Base-by-base conservation (phyloP, 2,329 filamentous ascomycete genomes). In the Bipolaris victoriae region DNA sequence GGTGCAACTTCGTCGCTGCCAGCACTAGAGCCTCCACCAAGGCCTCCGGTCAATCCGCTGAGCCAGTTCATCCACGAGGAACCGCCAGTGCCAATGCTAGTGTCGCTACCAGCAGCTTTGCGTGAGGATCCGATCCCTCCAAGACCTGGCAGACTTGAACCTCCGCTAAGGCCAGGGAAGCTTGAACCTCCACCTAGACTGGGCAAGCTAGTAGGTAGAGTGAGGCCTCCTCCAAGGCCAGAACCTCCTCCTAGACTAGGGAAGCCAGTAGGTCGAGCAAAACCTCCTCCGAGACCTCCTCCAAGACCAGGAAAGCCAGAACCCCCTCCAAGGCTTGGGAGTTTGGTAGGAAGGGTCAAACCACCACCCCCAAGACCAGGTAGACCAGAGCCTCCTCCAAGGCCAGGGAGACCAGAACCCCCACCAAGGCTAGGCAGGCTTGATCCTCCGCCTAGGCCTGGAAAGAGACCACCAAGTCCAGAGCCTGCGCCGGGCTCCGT, bases 401-500 rank as follows among this genome's bases (percentile, higher is more conserved):
- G 24, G 3, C 52, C 31, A 11, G 43, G 39, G 5, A 41, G 39
- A 22, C 39, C 39, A 20, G 18, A 11, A 3, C 41, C 45, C n/a
- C 51, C 43, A 20, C 51, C 35, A 5, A 36, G 13, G n/a, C 51
- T 35, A 26, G 51, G 33, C n/a, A 47, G n/a, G 15, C 52, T 29
- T 11, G 39, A 22, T n/a, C 46, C 39, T 16, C 52, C 52, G 16
- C 46, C 52, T 3, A 55, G 31, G 5, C 52, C 26, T 9, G 47
- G 52, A 5, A 51, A 47, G 13, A 24, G 20, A 9, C 39, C 39
- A 15, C 43, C 26, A 3, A 29, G 26, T 29, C 16, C 46, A 48
- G 35, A 31, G 20, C 47, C 47, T 1, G 40, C 13, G 39, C 48
- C 52, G 37, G 44, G 59, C 10, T 5, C 57, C 15, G 64, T 26